Percentiles rank a stretch among this genome's conserved stretches.
phyloP scores from a whole-genome alignment of 2,329 filamentous ascomycete genomes.

The Escovopsis sp. region DNA sequence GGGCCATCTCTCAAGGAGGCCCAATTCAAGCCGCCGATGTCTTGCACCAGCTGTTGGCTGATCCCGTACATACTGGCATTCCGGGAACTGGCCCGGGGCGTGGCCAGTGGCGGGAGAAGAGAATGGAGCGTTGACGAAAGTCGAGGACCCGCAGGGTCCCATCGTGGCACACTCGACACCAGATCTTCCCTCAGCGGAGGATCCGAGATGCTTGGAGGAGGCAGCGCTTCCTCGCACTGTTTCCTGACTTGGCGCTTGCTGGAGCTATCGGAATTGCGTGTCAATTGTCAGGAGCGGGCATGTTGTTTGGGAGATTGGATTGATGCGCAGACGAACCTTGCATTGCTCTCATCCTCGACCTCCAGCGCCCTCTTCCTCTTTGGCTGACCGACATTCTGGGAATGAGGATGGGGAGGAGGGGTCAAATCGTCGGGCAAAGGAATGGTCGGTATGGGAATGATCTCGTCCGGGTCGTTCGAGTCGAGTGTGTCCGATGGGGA shows the following conservation, averaged over 20 bases:
- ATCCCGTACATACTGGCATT: neutral
- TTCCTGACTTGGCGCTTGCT: conserved; percentile 1
- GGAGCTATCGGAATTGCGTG: neutral
- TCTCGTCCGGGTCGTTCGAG: too few relatives aligned
- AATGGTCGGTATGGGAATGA: too few relatives aligned
- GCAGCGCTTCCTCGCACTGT: neutral
- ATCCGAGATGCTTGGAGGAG: neutral
- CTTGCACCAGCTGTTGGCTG: neutral
- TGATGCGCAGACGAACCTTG: conserved; percentile 1
- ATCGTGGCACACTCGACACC: neutral
- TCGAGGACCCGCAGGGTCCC: neutral
- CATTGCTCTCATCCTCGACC: neutral
- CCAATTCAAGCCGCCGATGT: neutral
- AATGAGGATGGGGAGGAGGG: too few relatives aligned
- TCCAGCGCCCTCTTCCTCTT: conserved; percentile 3
- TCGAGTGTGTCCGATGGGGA: neutral
- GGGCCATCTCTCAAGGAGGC: neutral
- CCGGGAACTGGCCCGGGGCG: neutral
- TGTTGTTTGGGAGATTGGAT: too few relatives aligned
- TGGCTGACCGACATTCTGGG: neutral
- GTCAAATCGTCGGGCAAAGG: too few relatives aligned
- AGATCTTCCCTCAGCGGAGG: neutral
- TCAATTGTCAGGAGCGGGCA: neutral
- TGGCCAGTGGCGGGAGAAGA: neutral
- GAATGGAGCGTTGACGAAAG: neutral